phyloP scores from a whole-genome alignment of 805 yeast species.

The Wickerhamomyces pijperi region DNA sequence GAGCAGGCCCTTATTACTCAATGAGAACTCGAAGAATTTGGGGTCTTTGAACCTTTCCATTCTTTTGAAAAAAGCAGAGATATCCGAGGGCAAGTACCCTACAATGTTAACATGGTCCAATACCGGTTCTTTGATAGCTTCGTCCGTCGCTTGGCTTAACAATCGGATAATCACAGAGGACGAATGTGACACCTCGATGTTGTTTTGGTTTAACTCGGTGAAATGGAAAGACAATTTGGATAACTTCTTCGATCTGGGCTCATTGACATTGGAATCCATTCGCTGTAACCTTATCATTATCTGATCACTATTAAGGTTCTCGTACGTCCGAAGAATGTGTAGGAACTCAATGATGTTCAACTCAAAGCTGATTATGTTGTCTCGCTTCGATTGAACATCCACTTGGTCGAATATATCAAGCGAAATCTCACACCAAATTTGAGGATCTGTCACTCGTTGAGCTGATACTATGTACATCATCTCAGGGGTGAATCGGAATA shows the following conservation, averaged over 20 bases:
- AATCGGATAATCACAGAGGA: constrained; percentile 64
- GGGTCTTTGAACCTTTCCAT: constrained; percentile 53
- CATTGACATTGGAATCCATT: constrained; percentile 12
- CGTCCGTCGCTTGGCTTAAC: constrained; percentile 42
- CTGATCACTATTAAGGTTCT: constrained; percentile 38
- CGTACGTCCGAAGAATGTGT: constrained; percentile 47
- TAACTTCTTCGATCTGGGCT: constrained; percentile 33
- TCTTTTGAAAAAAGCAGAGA: constrained; percentile 43
- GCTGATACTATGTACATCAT: constrained; percentile 41
- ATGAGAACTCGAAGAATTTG: constrained; percentile 38
- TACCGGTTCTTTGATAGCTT: constrained; percentile 51
- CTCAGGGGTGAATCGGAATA: constrained; percentile 41
- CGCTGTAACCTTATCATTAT: constrained; percentile 40
- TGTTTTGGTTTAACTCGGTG: constrained; percentile 27
- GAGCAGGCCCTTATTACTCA: constrained; percentile 37
- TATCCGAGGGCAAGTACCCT: constrained; percentile 36
- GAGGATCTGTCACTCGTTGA: constrained; percentile 41
- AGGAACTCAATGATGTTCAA: constrained; percentile 48
- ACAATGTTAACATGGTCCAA: constrained; percentile 42
- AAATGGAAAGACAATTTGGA: constrained; percentile 44
- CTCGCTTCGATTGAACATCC: constrained; percentile 32
- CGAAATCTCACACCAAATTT: constrained; percentile 53
- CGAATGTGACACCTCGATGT: constrained; percentile 41
- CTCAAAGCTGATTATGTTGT: constrained; percentile 48
- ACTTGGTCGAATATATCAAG: constrained; percentile 23